Conservation (phyloP, 495 filamentous ascomycete species). For the Parathielavia appendiculata region DNA sequence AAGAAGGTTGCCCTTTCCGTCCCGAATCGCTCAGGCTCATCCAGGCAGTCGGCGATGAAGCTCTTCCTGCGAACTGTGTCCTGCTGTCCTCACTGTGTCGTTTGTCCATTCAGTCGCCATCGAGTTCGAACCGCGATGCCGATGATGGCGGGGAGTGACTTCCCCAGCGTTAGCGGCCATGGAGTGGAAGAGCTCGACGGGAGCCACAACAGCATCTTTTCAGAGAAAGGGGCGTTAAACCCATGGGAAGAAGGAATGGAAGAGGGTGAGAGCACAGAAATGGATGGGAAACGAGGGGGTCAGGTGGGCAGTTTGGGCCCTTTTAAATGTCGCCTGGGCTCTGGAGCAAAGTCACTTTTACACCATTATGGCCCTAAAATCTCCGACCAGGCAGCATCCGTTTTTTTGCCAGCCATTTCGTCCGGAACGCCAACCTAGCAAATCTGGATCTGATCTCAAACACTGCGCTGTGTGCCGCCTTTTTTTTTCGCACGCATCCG, state of each 20-base stretch:
- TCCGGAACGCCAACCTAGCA: slow-evolving; percentile 18
- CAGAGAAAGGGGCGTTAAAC: neutral
- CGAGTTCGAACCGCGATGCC: slow-evolving; percentile 22
- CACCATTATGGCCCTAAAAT: slow-evolving; percentile 38
- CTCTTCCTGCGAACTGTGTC: neutral
- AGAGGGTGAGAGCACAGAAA: slow-evolving; percentile 27
- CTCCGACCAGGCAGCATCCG: slow-evolving; percentile 28
- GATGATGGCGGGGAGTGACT: slow-evolving; percentile 24
- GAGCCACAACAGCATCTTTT: slow-evolving; percentile 21
- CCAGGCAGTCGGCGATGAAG: neutral
- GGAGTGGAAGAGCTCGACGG: slow-evolving; percentile 12
- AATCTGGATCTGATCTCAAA: slow-evolving; percentile 21
- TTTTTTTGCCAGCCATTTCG: slow-evolving; percentile 23
- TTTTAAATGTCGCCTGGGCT: slow-evolving; percentile 37
- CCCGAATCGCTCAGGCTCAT: neutral
- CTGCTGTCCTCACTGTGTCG: slow-evolving; percentile 2
- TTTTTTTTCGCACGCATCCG: neutral
- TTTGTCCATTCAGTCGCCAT: slow-evolving; percentile 13
- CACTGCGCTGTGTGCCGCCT: neutral
- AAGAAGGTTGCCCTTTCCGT: neutral
- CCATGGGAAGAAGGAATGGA: slow-evolving; percentile 20
- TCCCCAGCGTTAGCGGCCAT: slow-evolving; percentile 15
- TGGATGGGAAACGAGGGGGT: slow-evolving; percentile 30
- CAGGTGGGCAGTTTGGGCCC: slow-evolving; percentile 40
- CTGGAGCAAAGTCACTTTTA: slow-evolving; percentile 36